Evolutionary conservation across 768 basidiomycete species (phyloP).

Genomic region (Boletus sensibilis): DNA sequence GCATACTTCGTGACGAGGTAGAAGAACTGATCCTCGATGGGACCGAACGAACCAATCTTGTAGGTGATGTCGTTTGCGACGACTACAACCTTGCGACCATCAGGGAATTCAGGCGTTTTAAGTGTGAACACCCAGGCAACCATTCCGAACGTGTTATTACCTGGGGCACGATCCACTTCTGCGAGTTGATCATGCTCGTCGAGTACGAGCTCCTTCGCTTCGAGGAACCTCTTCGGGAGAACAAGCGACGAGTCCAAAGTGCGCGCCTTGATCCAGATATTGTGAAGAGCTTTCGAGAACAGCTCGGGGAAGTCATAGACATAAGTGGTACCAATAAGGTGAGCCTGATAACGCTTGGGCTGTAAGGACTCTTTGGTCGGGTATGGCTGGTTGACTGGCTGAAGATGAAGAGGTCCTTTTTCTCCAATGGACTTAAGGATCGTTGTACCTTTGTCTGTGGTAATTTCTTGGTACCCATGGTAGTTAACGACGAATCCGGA

Average conservation of each 20-base stretch:
- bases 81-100: conserved; percentile 83
- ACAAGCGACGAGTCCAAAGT: conserved; percentile 61
- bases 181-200: conserved; percentile 90
- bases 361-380: conserved; percentile 98
- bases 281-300: conserved; percentile 94
- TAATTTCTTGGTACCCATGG: conserved; percentile 97
- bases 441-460: conserved; percentile 90
- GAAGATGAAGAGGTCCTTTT: conserved; percentile 94
- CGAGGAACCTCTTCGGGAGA: conserved; percentile 74
- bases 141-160: conserved; percentile 96
- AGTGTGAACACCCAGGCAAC: conserved; percentile 96
- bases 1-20: conserved; percentile 93
- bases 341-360: conserved; percentile 98
- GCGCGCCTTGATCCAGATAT: conserved; percentile 82
- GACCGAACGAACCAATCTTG: conserved; percentile 98
- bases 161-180: conserved; percentile 89
- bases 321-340: conserved; percentile 97
- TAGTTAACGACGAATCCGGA: conserved; percentile 99
- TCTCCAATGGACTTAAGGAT: conserved; percentile 98
- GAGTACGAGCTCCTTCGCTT: conserved; percentile 86
- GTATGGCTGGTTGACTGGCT: conserved; percentile 91
- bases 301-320: conserved; percentile 99
- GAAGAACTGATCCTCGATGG: conserved; percentile 94
- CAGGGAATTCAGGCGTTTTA: conserved; percentile 87
- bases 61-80: conserved; percentile 98